Percentiles rank a stretch among this genome's conserved stretches.
phyloP scores from a whole-genome alignment of 2,329 filamentous ascomycete species.

The Paraphoma chrysanthemicola region DNA sequence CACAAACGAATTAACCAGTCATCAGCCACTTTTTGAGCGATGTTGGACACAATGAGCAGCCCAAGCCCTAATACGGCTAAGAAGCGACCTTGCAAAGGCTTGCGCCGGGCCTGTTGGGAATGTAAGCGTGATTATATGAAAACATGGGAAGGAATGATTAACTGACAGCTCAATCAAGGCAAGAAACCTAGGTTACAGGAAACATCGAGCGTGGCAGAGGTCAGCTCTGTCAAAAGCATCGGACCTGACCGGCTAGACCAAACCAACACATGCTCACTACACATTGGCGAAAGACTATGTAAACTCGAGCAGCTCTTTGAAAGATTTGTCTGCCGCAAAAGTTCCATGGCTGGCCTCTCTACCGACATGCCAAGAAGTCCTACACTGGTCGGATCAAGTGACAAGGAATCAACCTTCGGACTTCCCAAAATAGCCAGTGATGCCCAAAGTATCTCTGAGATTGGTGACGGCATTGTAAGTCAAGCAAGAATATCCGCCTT shows the following conservation, averaged over 20 bases:
- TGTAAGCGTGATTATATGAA: slow-evolving; percentile 31
- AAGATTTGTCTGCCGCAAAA: slow-evolving; percentile 44
- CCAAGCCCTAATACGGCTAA: slow-evolving; percentile 15
- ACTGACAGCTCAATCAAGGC: slow-evolving; percentile 30
- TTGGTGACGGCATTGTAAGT: slow-evolving; percentile 42
- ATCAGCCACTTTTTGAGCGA: slow-evolving; percentile 24
- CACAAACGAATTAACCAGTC: neutral
- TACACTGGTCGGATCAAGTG: slow-evolving; percentile 25
- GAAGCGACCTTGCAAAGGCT: slow-evolving; percentile 36
- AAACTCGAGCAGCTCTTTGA: slow-evolving; percentile 47
- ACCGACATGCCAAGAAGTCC: slow-evolving; percentile 23
- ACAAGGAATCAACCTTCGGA: slow-evolving; percentile 26
- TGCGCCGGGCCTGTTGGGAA: slow-evolving; percentile 43
- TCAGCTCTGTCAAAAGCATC: slow-evolving; percentile 20
- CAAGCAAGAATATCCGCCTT: neutral
- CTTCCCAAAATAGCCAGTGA: slow-evolving; percentile 30
- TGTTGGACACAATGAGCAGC: slow-evolving; percentile 20
- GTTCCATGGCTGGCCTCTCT: slow-evolving; percentile 11
- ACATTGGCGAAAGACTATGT: slow-evolving; percentile 40
- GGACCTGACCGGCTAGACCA: slow-evolving; percentile 22
- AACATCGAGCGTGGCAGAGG: slow-evolving; percentile 17
- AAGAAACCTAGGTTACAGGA: slow-evolving; percentile 37
- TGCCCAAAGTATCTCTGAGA: slow-evolving; percentile 33
- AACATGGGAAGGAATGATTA: neutral
- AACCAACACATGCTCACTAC: slow-evolving; percentile 31